These are phyloP conservation scores for Rauvolfia tetraphylla DNA, from an alignment of 257 asterid genomes.

Conservation along the genomic window DNA sequence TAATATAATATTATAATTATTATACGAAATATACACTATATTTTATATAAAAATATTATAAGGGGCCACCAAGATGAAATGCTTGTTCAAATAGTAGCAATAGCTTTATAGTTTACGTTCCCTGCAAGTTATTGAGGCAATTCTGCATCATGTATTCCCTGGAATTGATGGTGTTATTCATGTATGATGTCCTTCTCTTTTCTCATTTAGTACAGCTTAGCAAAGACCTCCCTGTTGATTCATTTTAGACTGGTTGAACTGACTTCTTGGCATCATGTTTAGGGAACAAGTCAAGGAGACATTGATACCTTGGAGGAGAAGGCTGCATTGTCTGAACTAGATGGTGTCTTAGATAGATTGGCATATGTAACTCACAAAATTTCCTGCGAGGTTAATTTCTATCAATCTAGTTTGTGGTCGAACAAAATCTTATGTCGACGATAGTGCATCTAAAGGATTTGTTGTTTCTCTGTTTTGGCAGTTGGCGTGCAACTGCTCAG, in stretches of 20 bases:
- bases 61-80: conserved; percentile 32
- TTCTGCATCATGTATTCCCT: conserved; percentile 53
- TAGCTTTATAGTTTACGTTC: conserved; percentile 41
- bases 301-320: conserved; percentile 32
- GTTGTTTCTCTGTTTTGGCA: conserved; percentile 21
- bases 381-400: conserved; percentile 52
- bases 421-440: not conserved
- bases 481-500: conserved; percentile 65
- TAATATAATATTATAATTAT: too few species aligned
- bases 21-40: too few species aligned
- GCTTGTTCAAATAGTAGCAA: conserved; percentile 31
- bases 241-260: not conserved
- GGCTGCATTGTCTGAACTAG: conserved; percentile 33
- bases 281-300: conserved; percentile 38
- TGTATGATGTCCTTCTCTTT: conserved; percentile 22
- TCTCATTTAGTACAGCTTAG: not conserved
- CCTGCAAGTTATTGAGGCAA: conserved; percentile 42
- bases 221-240: not conserved
- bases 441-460: not conserved
- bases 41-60: conserved; percentile 11
- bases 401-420: too few species aligned
- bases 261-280: not conserved
- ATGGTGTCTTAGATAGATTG: conserved; percentile 41
- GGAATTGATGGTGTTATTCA: conserved; percentile 45
- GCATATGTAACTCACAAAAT: conserved; percentile 52